Base-by-base conservation (phyloP, 495 filamentous ascomycete species). In the Penicillium cinerascens region DNA sequence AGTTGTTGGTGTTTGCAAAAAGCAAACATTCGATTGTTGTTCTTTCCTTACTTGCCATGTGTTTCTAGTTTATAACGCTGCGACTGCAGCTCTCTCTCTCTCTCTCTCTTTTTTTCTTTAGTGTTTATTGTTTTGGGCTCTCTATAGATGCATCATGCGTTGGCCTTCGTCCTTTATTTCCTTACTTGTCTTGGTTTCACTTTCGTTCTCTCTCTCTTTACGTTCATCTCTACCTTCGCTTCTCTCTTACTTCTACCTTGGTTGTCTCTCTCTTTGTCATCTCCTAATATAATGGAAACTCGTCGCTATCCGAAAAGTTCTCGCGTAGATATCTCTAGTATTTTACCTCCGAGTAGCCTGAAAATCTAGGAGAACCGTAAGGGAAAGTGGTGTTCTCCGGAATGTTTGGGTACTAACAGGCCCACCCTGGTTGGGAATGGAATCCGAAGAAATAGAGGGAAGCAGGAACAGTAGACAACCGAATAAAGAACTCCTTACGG, bases 1-100 rank as follows among this genome's bases (percentile, higher is more conserved):
- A 54, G 33, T 45, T 38, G 3, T 22, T 37, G n/a, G 51, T 48
- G 11, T n/a, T 33, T 29, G 47, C 43, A 49, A 59, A 42, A 27
- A 37, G 7, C 20, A 26, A 44, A 44, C 43, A 42, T 10, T 20
- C 22, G n/a, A 33, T 49, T 38, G 36, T 29, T 49, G 38, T 29
- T 42, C 2, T 33, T 42, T 35, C 11, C 11, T 33, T 27, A 10
- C 23, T 49, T 33, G 29, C 13, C 9, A 33, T 33, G 1, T 33
- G 29, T 33, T 13, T 33, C 29, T 33, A 10, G 4, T 33, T 33
- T 11, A 33, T 33, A 1, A 33, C 11, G 29, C 29, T 33, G 29
- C 29, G 11, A 16, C 6, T 5, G 2, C 23, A 29, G 17, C 20
- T 18, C n/a, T 49, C 15, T 16, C 11, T 44, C 4, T 27, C 6